Evolutionary conservation across 148 eudicot genomes (phyloP).

Genomic region (Selenicereus undatus): DNA sequence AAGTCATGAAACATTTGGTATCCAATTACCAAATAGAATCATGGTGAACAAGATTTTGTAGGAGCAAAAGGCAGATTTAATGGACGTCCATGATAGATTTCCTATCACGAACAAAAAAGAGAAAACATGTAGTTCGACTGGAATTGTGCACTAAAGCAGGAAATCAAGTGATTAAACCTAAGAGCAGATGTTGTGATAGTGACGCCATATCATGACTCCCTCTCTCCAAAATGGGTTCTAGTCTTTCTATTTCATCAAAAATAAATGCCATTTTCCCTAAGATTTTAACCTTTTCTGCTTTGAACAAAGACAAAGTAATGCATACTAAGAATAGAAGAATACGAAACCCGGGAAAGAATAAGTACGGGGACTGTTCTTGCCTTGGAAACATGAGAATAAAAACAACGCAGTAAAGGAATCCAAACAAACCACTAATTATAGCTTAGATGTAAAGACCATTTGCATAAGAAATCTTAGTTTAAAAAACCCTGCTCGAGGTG

Average conservation of each 20-base stretch:
- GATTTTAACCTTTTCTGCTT: no score
- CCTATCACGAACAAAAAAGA: not conserved
- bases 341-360: no score
- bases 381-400: no score
- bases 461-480: not conserved
- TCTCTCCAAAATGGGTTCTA: not conserved
- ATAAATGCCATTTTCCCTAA: not conserved
- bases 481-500: no score
- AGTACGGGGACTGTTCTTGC: no score
- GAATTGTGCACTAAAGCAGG: not conserved
- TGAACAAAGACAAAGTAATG: no score
- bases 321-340: no score
- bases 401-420: not conserved
- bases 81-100: not conserved
- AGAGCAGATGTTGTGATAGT: not conserved
- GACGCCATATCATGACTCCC: not conserved
- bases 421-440: not conserved
- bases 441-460: not conserved
- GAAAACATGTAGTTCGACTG: not conserved
- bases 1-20: not conserved
- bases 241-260: not conserved
- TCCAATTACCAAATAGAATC: not conserved
- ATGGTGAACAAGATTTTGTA: not conserved
- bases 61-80: not conserved
- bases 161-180: not conserved